Percentiles rank a stretch among this genome's conserved stretches.
phyloP scores from a whole-genome alignment of 257 asterid genomes.

The Ehretia macrophylla region DNA sequence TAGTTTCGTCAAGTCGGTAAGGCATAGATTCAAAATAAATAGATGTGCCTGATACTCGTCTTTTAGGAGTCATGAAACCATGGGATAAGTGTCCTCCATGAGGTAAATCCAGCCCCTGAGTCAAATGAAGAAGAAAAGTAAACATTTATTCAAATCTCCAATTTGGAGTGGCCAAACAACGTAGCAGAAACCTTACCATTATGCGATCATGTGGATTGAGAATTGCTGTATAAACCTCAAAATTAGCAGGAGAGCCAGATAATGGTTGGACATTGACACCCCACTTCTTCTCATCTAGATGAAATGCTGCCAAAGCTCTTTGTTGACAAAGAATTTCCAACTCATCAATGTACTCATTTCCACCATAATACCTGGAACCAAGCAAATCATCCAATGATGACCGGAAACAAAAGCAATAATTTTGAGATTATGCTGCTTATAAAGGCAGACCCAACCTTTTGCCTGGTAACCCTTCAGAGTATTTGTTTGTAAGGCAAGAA shows the following conservation, averaged over 20 bases:
- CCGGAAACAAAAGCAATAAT: neutral
- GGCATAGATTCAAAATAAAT: conserved; percentile 95
- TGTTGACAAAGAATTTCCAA: conserved; percentile 86
- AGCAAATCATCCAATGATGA: neutral
- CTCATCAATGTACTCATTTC: conserved; percentile 83
- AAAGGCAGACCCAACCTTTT: conserved; percentile 49
- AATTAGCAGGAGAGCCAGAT: conserved; percentile 97
- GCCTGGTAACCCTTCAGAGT: conserved; percentile 94
- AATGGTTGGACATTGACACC: conserved; percentile 93
- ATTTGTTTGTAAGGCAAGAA: conserved; percentile 91
- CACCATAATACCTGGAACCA: conserved; percentile 70
- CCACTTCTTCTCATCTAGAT: conserved; percentile 67
- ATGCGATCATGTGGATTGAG: conserved; percentile 87
- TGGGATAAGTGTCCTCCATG: conserved; percentile 95
- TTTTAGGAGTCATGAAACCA: conserved; percentile 95
- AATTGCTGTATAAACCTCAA: conserved; percentile 85
- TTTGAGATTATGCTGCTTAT: neutral
- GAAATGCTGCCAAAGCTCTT: conserved; percentile 88
- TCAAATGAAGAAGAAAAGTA: neutral
- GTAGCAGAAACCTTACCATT: conserved; percentile 47
- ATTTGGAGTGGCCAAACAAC: neutral
- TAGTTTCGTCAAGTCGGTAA: conserved; percentile 74
- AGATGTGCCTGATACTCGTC: conserved; percentile 92
- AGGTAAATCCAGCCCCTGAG: conserved; percentile 94
- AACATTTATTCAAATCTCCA: neutral